These are phyloP conservation scores for Saussurea involucrata DNA, from an alignment of 129 eudicot genomes.

Conservation along the genomic window DNA sequence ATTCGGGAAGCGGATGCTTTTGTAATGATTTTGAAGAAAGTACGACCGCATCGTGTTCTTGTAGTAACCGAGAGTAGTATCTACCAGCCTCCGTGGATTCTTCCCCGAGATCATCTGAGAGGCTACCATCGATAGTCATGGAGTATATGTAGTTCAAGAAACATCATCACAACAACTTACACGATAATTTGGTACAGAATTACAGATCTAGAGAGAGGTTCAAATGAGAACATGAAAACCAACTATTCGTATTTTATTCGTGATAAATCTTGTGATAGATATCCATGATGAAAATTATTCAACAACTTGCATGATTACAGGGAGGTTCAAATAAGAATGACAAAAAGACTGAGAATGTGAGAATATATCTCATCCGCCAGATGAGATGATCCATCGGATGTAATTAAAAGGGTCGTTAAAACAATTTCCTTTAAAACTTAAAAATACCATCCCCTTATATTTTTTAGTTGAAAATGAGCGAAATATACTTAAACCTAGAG, in stretches of 20 bases:
- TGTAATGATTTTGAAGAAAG: slow-evolving; percentile 41
- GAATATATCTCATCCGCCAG: no score
- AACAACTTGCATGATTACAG: no score
- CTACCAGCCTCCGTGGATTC: slow-evolving; percentile 63
- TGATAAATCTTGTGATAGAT: background rate
- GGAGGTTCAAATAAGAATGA: no score
- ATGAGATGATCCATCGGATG: background rate
- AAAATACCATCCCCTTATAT: background rate
- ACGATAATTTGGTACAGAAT: background rate
- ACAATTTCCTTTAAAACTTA: background rate
- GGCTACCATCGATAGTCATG: slow-evolving; percentile 55
- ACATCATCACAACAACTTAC: background rate
- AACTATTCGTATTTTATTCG: background rate
- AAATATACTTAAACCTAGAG: background rate
- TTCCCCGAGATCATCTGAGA: slow-evolving; percentile 57
- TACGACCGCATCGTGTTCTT: slow-evolving; percentile 77
- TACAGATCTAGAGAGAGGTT: background rate
- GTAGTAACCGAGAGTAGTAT: slow-evolving; percentile 76
- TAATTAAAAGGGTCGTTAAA: background rate
- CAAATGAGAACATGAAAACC: background rate
- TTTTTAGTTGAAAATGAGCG: no score
- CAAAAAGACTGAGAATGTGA: no score
- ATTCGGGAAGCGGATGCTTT: slow-evolving; percentile 37
- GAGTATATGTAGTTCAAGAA: slow-evolving; percentile 61
- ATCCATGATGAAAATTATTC: background rate